Evolutionary conservation across 2,329 filamentous ascomycete species (phyloP), one percentile per base, ranked within the genome.

Genomic region (Penicillium sclerotiorum): DNA sequence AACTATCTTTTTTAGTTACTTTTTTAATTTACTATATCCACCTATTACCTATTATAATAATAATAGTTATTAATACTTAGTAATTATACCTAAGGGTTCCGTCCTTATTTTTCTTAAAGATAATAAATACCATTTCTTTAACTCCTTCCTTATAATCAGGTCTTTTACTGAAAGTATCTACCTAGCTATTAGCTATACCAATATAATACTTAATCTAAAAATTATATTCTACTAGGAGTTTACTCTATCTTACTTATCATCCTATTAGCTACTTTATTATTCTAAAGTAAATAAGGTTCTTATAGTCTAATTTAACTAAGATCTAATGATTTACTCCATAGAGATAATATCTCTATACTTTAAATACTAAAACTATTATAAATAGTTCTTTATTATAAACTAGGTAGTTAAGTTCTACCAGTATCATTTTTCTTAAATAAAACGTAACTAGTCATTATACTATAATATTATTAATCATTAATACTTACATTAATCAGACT

Each of bases 231-330:
- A 21, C 21, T n/a, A 43, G 15, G 2, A 13, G 17, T 21, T 43
- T n/a, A 9, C 2, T 15, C 40, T 22, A 33, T n/a, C 12, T 18
- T 8, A n/a, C 13, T 32, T 30, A 22, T 42, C 7, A 17, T 47
- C n/a, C 8, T 32, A 7, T 47, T 15, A 47, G 13, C 20, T 23
- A 11, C 18, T 47, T 47, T n/a, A 5, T 47, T n/a, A 2, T 47
- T 13, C 2, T 47, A 40, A 47, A 47, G 27, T 30, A 47, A 13
- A n/a, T 47, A 4, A 47, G 44, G 6, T 47, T 47, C 8, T 40
- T 47, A 25, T 50, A 28, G n/a, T 50, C 37, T 38, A 15, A 42
- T 28, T 46, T 50, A 6, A 50, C 11, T 1, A 41, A 20, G 2
- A 50, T 18, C 20, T 35, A 12, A 20, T 50, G 25, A 8, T 28